Conservation (phyloP, 2,329 filamentous ascomycete genomes). For the Helminthosporium solani region DNA sequence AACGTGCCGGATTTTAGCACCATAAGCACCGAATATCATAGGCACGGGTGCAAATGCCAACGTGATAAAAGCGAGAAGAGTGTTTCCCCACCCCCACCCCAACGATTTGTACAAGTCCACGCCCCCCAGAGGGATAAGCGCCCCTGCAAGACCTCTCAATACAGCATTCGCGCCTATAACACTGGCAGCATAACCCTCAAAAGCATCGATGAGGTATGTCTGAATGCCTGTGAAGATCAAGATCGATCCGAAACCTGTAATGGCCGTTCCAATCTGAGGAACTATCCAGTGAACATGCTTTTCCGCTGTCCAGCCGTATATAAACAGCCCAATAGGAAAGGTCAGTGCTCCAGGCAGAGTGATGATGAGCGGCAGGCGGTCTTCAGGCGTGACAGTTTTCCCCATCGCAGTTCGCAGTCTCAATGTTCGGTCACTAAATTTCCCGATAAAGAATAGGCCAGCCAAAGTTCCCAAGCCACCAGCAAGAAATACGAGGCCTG, state of each 20-base stretch:
- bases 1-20: not conserved
- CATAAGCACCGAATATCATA: slow-evolving; percentile 26
- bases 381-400: slow-evolving; percentile 52
- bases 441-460: slow-evolving; percentile 40
- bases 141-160: slow-evolving; percentile 52
- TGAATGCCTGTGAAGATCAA: slow-evolving; percentile 34
- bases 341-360: slow-evolving; percentile 35
- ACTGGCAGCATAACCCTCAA: slow-evolving; percentile 19
- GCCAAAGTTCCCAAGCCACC: slow-evolving; percentile 55
- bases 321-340: slow-evolving; percentile 20
- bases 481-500: slow-evolving; percentile 1
- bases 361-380: slow-evolving; percentile 9
- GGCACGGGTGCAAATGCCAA: slow-evolving; percentile 43
- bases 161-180: slow-evolving; percentile 61
- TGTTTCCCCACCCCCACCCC: slow-evolving; percentile 59
- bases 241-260: slow-evolving; percentile 28
- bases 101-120: slow-evolving; percentile 54
- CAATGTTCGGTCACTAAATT: slow-evolving; percentile 30
- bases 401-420: slow-evolving; percentile 22
- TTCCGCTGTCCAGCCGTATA: slow-evolving; percentile 15
- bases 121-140: slow-evolving; percentile 56
- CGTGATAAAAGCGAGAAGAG: slow-evolving; percentile 51
- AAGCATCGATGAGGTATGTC: slow-evolving; percentile 63
- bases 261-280: slow-evolving; percentile 52
- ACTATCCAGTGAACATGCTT: slow-evolving; percentile 16